Evolutionary conservation across 2,329 filamentous ascomycete species (phyloP), one percentile per base, ranked within the genome.

Genomic region (Ophiostoma piceae): DNA sequence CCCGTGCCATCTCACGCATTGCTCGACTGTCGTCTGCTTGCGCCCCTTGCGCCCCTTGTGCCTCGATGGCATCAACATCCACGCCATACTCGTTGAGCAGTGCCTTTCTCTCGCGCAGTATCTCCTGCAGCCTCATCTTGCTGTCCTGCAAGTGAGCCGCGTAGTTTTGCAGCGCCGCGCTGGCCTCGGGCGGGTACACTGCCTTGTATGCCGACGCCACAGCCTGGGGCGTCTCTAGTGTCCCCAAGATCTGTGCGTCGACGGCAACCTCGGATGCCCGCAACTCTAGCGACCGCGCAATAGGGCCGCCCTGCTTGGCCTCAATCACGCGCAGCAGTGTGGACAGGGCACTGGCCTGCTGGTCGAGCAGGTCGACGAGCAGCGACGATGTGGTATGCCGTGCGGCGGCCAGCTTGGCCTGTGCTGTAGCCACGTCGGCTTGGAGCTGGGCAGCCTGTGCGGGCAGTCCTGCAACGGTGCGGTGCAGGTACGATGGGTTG

Each of bases 401-500:
- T 4, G 79, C 75, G 1, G 71, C 71, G 0, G 79, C 76, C 7
- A 87, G 78, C 1, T 75, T 69, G 2, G 73, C 69, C 37, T 78
- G 77, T 1, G 78, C 74, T 2, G 74, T 71, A 2, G 75, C 70
- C 4, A 82, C 74, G 3, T 77, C 72, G 14, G 75, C 43, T n/a
- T 74, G 75, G 1, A 86, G 80, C 2, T 78, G 71, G 3, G 77
- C 72, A 22, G 82, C 76, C 32, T 80, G 77, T 1, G 77, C 72
- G 0, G 83, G 78, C 1, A 90, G 79, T 22, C 80, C 78, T 0
- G 85, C 79, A 67, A 89, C 83, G 32, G 80, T 77, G 26, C 87
- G 85, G 78, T 88, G 87, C n/a, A 88, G 78, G 74, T 81, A 86
- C 26, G 84, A 85, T 0, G 84, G 79, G 76, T 85, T 85, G 0